Base-by-base conservation (phyloP, 2,329 filamentous ascomycete genomes). In the Claviceps sp. region DNA sequence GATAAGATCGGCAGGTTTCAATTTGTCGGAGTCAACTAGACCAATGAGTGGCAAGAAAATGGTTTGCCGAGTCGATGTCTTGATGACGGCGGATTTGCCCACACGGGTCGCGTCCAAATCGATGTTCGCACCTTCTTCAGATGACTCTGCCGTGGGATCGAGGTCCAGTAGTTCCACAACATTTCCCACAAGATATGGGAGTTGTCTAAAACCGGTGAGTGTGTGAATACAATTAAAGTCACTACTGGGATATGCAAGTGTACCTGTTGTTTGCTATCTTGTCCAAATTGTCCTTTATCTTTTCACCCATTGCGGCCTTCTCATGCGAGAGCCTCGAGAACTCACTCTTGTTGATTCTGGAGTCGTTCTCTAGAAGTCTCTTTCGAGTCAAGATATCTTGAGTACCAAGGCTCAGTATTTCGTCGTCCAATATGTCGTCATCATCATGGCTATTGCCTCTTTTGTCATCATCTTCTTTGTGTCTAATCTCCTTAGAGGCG, bases 261-360 rank as follows among this genome's bases (percentile, higher is more conserved):
- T 74, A 95, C 90, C 89, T 82, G 76, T 98, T 98, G 73, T 98
- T 97, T 60, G 94, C 90, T 64, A 98, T 98, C 81, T 98, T 98
- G 61, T 98, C 94, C 64, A 88, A 74, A 65, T 98, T 98, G 68
- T 98, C 93, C 78, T 96, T 97, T 70, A 98, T 97, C 77, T 96
- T 97, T 70, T 97, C 91, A 54, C 84, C 83, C 93, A 98, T 98
- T 48, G 88, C 84, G 48, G 85, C 82, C 74, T 95, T 95, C 73
- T 98, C 93, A 64, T 98, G 93, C 62, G 85, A 86, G 72, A 98
- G 77, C 61, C 93, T 85, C 67, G 95, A 90, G 62, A 82, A 89
- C 71, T 98, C 93, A 76, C 89, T 95, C 77, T 87, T 91, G 89
- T 98, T 97, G 72, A 98, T 97, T 63, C 93, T 81, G 64, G 93